Evolutionary conservation across 2,329 filamentous ascomycete genomes (phyloP), one percentile per base, ranked within the genome.

Genomic region (Sporothrix euskadiensis): DNA sequence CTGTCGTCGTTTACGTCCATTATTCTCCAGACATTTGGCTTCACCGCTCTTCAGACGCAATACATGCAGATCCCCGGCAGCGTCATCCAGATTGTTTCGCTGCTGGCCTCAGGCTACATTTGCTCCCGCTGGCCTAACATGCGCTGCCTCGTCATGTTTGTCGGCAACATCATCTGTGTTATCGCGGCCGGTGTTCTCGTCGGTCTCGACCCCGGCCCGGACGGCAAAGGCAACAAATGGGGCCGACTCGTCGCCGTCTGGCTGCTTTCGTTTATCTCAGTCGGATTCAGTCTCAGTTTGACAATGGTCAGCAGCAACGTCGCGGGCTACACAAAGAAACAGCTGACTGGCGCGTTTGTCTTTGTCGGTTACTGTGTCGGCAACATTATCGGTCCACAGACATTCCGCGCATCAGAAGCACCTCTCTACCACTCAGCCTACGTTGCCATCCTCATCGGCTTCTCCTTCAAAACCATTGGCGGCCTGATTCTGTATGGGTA

Each of bases 51-150:
- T n/a, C 76, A 77, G 74, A 78, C 75, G 7, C 75, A 76, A 70
- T 76, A 76, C 74, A 77, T 90, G 10, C 87, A 89, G 75, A 90
- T 90, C 71, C 88, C 88, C 0, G 88, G 87, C 19, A 88, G 87
- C 22, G 87, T 85, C 0, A 83, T 89, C 0, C 86, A 89, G 74
- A 88, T 89, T 76, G 76, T 87, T 0, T 84, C 86, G 0, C 80
- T 88, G 0, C 78, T 89, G 4, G 76, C 81, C 1, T 86, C 86
- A 0, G 86, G 87, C 12, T 83, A 82, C 69, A 80, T 89, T 32
- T 87, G 86, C 76, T 86, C 84, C 0, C 82, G 81, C n/a, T 88
- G 80, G 76, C 87, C 86, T 4, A 85, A 86, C 76, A 81, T 84
- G 0, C 82, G 87, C 5, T 88, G 85, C 75, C 80, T 83, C 3